Conservation (phyloP, 352 stramenopile genomes). For the Elongisporangium anandrum region DNA sequence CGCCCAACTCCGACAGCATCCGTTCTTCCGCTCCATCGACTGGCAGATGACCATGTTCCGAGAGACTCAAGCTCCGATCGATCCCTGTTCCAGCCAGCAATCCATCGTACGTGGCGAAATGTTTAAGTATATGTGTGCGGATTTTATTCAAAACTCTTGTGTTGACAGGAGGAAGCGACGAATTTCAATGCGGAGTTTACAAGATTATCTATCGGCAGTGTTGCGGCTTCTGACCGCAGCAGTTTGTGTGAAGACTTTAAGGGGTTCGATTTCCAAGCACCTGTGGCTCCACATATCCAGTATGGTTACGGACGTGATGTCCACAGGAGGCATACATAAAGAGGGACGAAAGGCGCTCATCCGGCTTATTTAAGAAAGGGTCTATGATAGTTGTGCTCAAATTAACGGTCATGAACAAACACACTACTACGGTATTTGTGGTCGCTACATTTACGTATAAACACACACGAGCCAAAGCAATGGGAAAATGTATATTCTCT, state of each 20-base stretch:
- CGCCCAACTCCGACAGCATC: slow-evolving; percentile 48
- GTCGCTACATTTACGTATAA: too few relatives aligned
- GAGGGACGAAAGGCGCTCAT: too few relatives aligned
- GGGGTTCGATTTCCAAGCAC: slow-evolving; percentile 84
- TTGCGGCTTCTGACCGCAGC: slow-evolving; percentile 22
- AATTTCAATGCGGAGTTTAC: slow-evolving; percentile 90
- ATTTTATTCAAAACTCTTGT: background rate
- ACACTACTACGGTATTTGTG: too few relatives aligned
- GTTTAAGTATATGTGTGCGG: background rate
- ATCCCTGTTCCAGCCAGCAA: slow-evolving; percentile 43
- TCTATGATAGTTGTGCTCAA: too few relatives aligned
- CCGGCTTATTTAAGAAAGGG: too few relatives aligned
- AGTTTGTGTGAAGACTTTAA: slow-evolving; percentile 69
- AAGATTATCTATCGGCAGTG: slow-evolving; percentile 36
- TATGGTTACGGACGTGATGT: slow-evolving; percentile 51
- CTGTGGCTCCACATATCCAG: slow-evolving; percentile 38
- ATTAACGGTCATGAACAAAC: too few relatives aligned
- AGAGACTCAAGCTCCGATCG: slow-evolving; percentile 53
- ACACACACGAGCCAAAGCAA: too few relatives aligned
- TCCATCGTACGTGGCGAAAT: slow-evolving; percentile 32
- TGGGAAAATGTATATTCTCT: too few relatives aligned
- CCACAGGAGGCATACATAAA: background rate
- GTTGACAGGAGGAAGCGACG: slow-evolving; percentile 40
- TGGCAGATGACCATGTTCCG: slow-evolving; percentile 66
- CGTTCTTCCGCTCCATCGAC: slow-evolving; percentile 61